phyloP scores from a whole-genome alignment of 371 early-diverging fungal species.

The Mucor mucedo region DNA sequence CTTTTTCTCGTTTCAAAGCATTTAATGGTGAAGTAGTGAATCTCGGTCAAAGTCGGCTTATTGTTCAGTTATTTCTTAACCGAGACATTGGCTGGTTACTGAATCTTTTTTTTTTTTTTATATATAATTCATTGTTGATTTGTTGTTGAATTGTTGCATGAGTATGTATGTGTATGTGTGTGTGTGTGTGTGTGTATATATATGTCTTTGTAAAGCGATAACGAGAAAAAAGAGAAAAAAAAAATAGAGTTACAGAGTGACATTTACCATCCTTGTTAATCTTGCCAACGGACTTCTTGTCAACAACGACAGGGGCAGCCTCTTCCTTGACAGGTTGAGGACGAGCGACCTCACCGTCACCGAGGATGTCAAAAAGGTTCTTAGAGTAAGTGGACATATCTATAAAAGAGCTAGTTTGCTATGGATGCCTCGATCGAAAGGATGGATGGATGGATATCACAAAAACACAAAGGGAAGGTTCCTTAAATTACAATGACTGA shows the following conservation, averaged over 20 bases:
- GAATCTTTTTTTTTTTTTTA: background rate
- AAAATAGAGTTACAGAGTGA: background rate
- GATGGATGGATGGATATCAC: constrained; percentile 44
- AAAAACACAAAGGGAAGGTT: constrained; percentile 31
- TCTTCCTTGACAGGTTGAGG: constrained; percentile 46
- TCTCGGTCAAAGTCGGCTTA: background rate
- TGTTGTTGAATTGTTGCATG: background rate
- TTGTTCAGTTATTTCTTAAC: background rate
- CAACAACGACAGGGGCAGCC: constrained; percentile 30
- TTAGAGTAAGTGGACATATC: constrained; percentile 57
- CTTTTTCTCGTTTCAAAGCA: background rate
- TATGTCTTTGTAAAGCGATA: background rate
- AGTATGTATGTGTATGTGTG: background rate
- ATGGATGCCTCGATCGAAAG: constrained; percentile 34
- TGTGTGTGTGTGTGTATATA: background rate
- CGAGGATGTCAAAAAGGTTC: constrained; percentile 71
- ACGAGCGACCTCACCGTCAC: constrained; percentile 61
- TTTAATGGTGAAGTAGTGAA: background rate
- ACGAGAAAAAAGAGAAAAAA: background rate
- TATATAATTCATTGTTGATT: too few species aligned
- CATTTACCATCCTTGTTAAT: constrained; percentile 37
- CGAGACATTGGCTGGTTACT: background rate
- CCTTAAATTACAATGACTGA: constrained; percentile 11
- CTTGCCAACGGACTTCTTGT: constrained; percentile 37
- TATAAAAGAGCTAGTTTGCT: constrained; percentile 46